Evolutionary conservation across 2,329 filamentous ascomycete species (phyloP), one percentile per base, ranked within the genome.

Genomic region (Raffaelea deltoideospora): DNA sequence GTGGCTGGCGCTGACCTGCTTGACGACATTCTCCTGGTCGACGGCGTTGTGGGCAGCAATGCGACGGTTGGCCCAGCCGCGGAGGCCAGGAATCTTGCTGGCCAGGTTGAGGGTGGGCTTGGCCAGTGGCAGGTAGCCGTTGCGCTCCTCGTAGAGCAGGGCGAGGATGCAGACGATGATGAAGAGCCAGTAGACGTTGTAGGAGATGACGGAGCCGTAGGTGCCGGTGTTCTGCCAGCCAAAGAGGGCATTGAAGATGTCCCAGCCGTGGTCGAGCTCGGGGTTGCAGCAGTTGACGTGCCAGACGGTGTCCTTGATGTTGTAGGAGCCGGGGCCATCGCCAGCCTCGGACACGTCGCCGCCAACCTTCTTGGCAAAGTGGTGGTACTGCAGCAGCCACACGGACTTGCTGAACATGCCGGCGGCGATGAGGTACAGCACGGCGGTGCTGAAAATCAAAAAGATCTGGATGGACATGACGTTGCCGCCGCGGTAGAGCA

Each of bases 191-290:
- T 93, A 93, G 14, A 88, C 40, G 53, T 90, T 92, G 61, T 93
- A 93, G 1, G 80, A 76, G 43, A 93, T 75, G 44, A 93, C 79
- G 1, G 82, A 87, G 35, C 85, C 84, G 48, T 88, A 86, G 2
- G 85, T 92, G 5, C 82, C 86, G 11, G 80, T 84, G 60, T 93
- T 93, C 42, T 76, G 72, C 86, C 86, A 94, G 40, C 86, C 85
- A 10, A 93, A 65, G 37, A 93, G 66, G 40, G 82, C 76, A 48
- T 92, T 88, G 65, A 93, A 85, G 45, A 93, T 75, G 38, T 82
- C 83, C 85, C 84, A 93, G 31, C 80, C 82, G 21, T 80, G 79
- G 43, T 83, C 76, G 28, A 77, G 57, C 36, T 74, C 60, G 0
- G 84, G 79, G 48, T 72, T 87, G 54, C 83, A 90, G 62, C 82